Conservation (phyloP, 345 rosid species). For the Boechera stricta region DNA sequence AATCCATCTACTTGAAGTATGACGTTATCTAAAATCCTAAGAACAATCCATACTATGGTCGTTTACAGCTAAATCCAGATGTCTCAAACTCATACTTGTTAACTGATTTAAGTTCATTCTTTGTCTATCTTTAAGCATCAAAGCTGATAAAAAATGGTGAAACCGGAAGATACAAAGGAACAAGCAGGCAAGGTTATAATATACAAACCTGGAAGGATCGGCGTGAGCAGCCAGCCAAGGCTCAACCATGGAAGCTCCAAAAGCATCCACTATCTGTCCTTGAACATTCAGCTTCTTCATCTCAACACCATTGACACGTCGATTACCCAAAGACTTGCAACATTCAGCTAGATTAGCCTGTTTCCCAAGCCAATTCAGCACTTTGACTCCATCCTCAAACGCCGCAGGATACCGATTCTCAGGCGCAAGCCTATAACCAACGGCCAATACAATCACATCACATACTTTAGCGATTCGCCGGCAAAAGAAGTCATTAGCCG, state of each 20-base stretch:
- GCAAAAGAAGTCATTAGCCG: slow-evolving; percentile 71
- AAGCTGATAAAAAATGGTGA: neutral
- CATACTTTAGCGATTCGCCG: slow-evolving; percentile 73
- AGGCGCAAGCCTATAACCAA: slow-evolving; percentile 89
- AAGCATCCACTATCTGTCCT: slow-evolving; percentile 62
- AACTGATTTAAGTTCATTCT: neutral
- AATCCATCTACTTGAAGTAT: neutral
- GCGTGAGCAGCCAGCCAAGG: slow-evolving; percentile 87
- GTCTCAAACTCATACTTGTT: slow-evolving; percentile 23
- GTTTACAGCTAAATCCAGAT: slow-evolving; percentile 9
- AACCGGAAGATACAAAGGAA: neutral
- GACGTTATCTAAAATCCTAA: neutral
- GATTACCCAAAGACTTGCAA: slow-evolving; percentile 51
- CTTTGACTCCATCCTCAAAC: slow-evolving; percentile 84
- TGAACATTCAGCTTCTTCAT: slow-evolving; percentile 42
- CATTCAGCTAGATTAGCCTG: slow-evolving; percentile 72
- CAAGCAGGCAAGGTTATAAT: slow-evolving; percentile 17
- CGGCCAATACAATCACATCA: slow-evolving; percentile 79
- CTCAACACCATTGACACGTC: slow-evolving; percentile 45
- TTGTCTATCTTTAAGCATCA: neutral
- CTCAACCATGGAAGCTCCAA: slow-evolving; percentile 82
- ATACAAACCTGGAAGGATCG: slow-evolving; percentile 65
- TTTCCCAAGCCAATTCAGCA: slow-evolving; percentile 78
- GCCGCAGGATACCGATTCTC: slow-evolving; percentile 82
- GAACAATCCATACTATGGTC: slow-evolving; percentile 3